Conservation (phyloP, 345 rosid species). For the Salix viminalis region DNA sequence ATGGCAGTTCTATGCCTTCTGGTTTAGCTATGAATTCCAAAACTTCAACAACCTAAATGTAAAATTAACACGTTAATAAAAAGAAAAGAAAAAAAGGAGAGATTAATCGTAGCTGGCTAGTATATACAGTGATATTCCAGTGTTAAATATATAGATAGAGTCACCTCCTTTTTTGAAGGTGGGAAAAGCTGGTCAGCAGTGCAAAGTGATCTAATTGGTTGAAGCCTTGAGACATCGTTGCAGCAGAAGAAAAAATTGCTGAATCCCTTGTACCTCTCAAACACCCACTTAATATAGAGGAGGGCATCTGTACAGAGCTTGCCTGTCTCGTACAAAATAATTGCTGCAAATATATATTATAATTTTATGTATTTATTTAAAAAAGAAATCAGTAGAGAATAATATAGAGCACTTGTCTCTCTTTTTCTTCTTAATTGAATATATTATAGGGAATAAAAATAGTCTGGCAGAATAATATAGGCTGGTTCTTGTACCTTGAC, state of each 20-base stretch:
- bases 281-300: slow-evolving; percentile 49
- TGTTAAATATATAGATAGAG: too few relatives aligned
- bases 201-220: slow-evolving; percentile 45
- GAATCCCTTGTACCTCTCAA: slow-evolving; percentile 45
- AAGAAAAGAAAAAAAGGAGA: neutral
- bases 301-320: slow-evolving; percentile 46
- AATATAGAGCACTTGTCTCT: too few relatives aligned
- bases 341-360: slow-evolving; percentile 29
- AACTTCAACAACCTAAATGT: slow-evolving; percentile 43
- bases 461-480: too few relatives aligned
- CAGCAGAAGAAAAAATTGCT: slow-evolving; percentile 58
- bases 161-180: slow-evolving; percentile 49
- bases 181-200: slow-evolving; percentile 35
- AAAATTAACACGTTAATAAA: too few relatives aligned
- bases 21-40: slow-evolving; percentile 47
- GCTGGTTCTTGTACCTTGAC: too few relatives aligned
- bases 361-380: too few relatives aligned
- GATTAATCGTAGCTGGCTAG: neutral
- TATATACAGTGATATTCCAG: too few relatives aligned
- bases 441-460: neutral
- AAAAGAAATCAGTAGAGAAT: neutral
- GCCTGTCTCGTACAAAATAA: slow-evolving; percentile 49
- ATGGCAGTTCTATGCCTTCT: slow-evolving; percentile 41
- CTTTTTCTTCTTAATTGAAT: too few relatives aligned
- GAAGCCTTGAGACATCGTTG: slow-evolving; percentile 49